These are phyloP conservation scores for Tylopilus intermedius DNA, from an alignment of 768 basidiomycete genomes.

Conservation along the genomic window DNA sequence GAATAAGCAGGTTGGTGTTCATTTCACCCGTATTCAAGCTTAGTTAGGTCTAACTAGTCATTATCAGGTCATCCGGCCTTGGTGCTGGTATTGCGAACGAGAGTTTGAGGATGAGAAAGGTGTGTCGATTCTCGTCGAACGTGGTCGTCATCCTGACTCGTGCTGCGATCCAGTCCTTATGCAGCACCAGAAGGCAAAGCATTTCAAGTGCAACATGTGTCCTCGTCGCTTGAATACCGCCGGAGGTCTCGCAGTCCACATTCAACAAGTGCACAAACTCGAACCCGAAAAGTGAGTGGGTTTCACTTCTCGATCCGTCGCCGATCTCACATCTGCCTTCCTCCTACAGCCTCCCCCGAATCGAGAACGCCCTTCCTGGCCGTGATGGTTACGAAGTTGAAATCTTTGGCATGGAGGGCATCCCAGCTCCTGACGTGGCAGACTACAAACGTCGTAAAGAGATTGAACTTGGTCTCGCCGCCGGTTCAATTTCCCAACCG, in stretches of 20 bases:
- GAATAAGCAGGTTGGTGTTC: constrained; percentile 37
- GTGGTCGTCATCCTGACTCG: not conserved
- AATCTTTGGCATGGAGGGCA: constrained; percentile 99
- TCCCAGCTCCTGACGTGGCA: constrained; percentile 88
- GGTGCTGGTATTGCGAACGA: constrained; percentile 99
- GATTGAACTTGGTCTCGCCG: constrained; percentile 82
- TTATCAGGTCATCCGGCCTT: constrained; percentile 77
- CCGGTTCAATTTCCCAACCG: constrained; percentile 77
- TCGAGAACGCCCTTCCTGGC: constrained; percentile 94
- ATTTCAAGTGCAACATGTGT: constrained; percentile 97
- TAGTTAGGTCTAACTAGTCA: not conserved
- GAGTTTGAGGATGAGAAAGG: constrained; percentile 99
- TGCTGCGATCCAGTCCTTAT: constrained; percentile 65
- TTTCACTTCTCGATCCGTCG: not conserved
- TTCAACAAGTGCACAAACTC: constrained; percentile 99
- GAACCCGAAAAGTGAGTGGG: constrained; percentile 68
- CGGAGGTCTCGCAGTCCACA: constrained; percentile 94
- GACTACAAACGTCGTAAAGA: constrained; percentile 96
- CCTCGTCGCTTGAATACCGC: constrained; percentile 94
- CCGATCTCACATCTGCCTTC: constrained; percentile 11
- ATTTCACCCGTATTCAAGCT: too few relatives aligned
- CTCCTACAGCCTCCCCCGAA: constrained; percentile 61
- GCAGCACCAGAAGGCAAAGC: constrained; percentile 99
- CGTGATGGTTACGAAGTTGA: constrained; percentile 98
- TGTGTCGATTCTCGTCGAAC: constrained; percentile 22